Percentiles rank a stretch among this genome's conserved stretches.
Conservation (phyloP, 2,329 filamentous ascomycete species). For the Exophiala aquamarina region DNA sequence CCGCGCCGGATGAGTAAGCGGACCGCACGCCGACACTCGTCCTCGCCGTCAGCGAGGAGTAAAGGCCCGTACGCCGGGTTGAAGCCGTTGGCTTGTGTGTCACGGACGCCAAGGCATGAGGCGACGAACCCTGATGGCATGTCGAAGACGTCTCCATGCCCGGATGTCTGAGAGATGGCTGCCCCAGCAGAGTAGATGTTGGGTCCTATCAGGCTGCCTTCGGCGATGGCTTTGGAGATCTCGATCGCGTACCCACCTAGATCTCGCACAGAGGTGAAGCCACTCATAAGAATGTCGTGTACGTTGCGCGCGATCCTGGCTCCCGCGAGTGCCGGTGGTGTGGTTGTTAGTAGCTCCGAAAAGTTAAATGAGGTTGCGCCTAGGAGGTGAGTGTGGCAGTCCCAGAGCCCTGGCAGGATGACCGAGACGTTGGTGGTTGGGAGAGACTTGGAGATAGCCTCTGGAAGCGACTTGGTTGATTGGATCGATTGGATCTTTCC, state of each 20-base stretch:
- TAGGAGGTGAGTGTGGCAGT: conserved; percentile 52
- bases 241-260: conserved; percentile 50
- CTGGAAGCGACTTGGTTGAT: conserved; percentile 12
- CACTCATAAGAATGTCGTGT: conserved; percentile 44
- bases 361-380: conserved; percentile 33
- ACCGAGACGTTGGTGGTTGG: conserved; percentile 39
- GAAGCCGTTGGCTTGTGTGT: conserved; percentile 12
- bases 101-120: conserved; percentile 23
- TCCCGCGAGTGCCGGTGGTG: conserved; percentile 38
- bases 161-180: conserved; percentile 49
- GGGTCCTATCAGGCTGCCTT: conserved; percentile 48
- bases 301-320: conserved; percentile 45
- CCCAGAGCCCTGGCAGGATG: conserved; percentile 55
- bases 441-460: conserved; percentile 2
- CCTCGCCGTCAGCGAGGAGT: conserved; percentile 46
- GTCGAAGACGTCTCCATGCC: conserved; percentile 50
- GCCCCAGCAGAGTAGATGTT: conserved; percentile 51
- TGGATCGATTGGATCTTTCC: conserved; percentile 37
- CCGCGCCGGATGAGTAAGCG: conserved; percentile 47
- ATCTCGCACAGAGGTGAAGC: conserved; percentile 54
- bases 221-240: conserved; percentile 42
- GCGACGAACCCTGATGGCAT: conserved; percentile 30
- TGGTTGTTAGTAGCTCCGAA: conserved; percentile 11
- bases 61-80: conserved; percentile 12
- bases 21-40: conserved; percentile 46